These are phyloP conservation scores for Daldinia childiae DNA, from an alignment of 495 filamentous ascomycete species.

Conservation along the genomic window DNA sequence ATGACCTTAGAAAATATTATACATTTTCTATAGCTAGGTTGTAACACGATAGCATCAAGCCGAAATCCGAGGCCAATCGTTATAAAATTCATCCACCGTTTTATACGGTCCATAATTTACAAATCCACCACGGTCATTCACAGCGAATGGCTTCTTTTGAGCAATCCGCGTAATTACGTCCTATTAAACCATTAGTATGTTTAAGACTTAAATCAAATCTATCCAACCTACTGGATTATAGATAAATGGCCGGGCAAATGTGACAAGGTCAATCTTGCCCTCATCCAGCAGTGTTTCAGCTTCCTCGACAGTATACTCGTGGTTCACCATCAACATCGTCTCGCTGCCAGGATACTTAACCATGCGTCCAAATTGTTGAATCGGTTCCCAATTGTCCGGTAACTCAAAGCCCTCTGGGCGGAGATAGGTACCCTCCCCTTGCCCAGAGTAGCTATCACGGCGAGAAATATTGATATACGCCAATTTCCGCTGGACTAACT, in stretches of 20 bases:
- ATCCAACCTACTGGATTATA: not conserved
- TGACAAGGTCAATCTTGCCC: not conserved
- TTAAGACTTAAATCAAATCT: not conserved
- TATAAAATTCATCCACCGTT: not conserved
- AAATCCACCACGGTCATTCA: not conserved
- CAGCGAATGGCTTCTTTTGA: not conserved
- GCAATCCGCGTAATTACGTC: not conserved
- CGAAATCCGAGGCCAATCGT: not conserved
- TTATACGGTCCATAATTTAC: not conserved
- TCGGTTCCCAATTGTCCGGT: not conserved
- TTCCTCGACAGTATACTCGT: not conserved
- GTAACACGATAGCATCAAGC: not conserved
- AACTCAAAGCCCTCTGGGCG: not conserved
- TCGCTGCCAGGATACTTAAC: not conserved
- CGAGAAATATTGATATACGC: not conserved
- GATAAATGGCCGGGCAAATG: not conserved
- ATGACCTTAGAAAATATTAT: not conserved
- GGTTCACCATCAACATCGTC: not conserved
- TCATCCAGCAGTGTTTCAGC: not conserved
- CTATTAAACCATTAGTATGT: not conserved
- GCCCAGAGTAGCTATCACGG: not conserved
- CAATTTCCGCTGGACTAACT: too few species aligned
- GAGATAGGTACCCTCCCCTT: not conserved
- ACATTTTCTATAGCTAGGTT: not conserved
- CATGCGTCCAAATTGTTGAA: not conserved